Conservation (phyloP, 495 filamentous ascomycete species). For the Thermothielavioides terrestris region DNA sequence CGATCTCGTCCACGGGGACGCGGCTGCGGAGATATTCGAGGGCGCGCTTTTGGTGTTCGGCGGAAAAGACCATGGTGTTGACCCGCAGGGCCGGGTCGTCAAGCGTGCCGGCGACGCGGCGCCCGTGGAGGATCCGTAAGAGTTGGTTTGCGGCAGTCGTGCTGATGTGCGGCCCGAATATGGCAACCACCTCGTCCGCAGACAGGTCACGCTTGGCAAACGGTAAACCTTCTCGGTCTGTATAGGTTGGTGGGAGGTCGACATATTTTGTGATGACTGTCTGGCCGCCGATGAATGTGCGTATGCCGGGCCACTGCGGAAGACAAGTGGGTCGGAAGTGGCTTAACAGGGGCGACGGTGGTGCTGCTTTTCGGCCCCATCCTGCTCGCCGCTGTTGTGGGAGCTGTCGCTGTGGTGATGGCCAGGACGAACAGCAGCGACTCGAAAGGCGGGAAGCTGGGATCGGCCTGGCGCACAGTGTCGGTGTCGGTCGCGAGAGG, state of each 20-base stretch:
- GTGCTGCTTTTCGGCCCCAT: not conserved
- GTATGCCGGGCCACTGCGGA: conserved; percentile 19
- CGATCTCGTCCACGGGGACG: conserved; percentile 68
- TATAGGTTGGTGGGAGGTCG: conserved; percentile 39
- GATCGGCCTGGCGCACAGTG: not conserved
- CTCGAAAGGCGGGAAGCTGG: conserved; percentile 1
- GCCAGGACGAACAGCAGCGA: conserved; percentile 15
- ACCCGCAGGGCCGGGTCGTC: conserved; percentile 40
- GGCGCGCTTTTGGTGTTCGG: conserved; percentile 35
- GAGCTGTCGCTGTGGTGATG: not conserved
- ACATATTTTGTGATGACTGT: conserved; percentile 33
- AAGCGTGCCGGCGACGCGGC: conserved; percentile 66
- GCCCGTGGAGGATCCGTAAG: conserved; percentile 60
- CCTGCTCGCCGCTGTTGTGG: not conserved
- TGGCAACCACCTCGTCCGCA: conserved; percentile 44
- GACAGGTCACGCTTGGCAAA: conserved; percentile 42
- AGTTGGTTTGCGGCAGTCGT: conserved; percentile 52
- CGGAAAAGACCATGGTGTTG: conserved; percentile 27
- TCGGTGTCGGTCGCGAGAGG: too few relatives aligned
- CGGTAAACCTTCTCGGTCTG: conserved; percentile 37
- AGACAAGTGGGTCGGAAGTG: conserved; percentile 5
- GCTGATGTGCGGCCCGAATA: conserved; percentile 53
- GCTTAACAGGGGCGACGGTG: not conserved
- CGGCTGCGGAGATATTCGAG: conserved; percentile 60
- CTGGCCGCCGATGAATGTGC: conserved; percentile 18